These are phyloP conservation scores for Yarrowia sp. DNA, from an alignment of 805 yeast species.

Conservation along the genomic window DNA sequence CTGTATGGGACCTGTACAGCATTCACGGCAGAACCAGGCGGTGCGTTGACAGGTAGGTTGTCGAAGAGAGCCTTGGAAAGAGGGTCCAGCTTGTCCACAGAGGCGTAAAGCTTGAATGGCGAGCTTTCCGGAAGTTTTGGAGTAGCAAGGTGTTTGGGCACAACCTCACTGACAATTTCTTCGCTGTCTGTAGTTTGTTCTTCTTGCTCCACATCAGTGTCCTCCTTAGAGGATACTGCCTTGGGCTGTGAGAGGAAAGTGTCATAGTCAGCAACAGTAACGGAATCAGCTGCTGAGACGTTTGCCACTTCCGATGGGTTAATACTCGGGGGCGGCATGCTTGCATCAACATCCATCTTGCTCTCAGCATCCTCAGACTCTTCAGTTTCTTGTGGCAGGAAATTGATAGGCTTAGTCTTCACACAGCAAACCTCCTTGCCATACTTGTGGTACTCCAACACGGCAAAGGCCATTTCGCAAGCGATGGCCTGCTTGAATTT, in stretches of 20 bases:
- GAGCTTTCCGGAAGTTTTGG: not conserved
- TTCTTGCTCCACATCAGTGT: conserved; percentile 30
- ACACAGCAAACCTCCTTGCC: conserved; percentile 66
- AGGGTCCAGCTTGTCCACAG: conserved; percentile 29
- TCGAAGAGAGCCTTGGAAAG: conserved; percentile 32
- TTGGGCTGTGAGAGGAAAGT: not conserved
- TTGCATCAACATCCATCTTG: conserved; percentile 16
- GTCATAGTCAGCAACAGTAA: conserved; percentile 5
- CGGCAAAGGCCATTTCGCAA: conserved; percentile 63
- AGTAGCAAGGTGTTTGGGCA: not conserved
- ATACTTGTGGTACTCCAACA: conserved; percentile 71
- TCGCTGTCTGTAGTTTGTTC: conserved; percentile 19
- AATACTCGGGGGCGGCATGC: conserved; percentile 25
- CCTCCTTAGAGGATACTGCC: conserved; percentile 2
- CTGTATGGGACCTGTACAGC: conserved; percentile 29
- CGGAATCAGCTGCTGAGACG: not conserved
- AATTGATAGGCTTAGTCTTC: conserved; percentile 46
- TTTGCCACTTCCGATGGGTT: not conserved
- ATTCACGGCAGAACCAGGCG: conserved; percentile 1
- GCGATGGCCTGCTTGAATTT: conserved; percentile 71
- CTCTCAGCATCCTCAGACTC: conserved; percentile 21
- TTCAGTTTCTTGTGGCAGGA: conserved; percentile 29
- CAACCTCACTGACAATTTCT: not conserved
- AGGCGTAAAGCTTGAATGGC: conserved; percentile 29
- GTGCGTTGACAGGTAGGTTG: not conserved